phyloP scores from a whole-genome alignment of 257 asterid species.

The Rauvolfia tetraphylla region DNA sequence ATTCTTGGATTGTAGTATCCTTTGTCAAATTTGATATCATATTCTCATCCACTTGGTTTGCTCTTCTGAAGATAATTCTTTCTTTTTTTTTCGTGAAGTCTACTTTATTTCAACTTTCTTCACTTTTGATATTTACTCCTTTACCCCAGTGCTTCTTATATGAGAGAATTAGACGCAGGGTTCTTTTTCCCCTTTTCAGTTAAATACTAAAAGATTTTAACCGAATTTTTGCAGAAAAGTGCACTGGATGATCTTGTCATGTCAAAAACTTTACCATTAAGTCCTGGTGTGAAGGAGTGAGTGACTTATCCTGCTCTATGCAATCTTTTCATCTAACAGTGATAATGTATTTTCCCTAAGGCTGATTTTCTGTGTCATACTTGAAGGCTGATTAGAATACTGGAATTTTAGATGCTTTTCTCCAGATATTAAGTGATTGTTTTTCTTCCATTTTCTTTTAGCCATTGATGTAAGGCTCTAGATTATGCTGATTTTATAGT shows the following conservation, averaged over 20 bases:
- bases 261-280: conserved; percentile 62
- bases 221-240: conserved; percentile 65
- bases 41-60: background rate
- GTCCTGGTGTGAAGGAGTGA: conserved; percentile 87
- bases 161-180: background rate
- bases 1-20: background rate
- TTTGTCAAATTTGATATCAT: background rate
- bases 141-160: background rate
- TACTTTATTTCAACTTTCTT: conserved; percentile 3
- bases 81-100: background rate
- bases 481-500: background rate
- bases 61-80: background rate
- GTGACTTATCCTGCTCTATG: conserved; percentile 27
- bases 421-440: conserved; percentile 1
- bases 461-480: background rate
- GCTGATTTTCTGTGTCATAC: conserved; percentile 6
- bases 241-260: conserved; percentile 78
- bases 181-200: background rate
- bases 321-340: conserved; percentile 10
- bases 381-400: background rate
- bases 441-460: conserved; percentile 1
- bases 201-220: conserved; percentile 22
- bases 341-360: conserved; percentile 4
- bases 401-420: background rate
- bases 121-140: background rate